Evolutionary conservation across 495 filamentous ascomycete genomes (phyloP).

Genomic region (Penicillium pancosmium): DNA sequence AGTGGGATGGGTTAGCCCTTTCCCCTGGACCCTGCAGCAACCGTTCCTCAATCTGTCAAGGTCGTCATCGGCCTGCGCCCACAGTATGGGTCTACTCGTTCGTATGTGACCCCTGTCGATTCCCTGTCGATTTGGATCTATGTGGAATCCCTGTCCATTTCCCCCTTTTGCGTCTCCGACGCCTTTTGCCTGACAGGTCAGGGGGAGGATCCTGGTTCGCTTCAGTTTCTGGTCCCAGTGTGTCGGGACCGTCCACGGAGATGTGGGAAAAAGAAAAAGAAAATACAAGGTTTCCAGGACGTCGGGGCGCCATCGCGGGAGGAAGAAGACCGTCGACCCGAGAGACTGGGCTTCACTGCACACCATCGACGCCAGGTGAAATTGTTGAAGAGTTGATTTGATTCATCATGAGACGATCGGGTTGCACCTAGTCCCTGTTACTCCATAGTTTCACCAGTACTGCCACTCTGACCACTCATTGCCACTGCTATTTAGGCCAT

Average conservation of each 20-base stretch:
- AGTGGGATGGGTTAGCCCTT: neutral
- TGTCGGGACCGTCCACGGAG: slow-evolving; percentile 14
- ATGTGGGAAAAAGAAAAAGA: slow-evolving; percentile 6
- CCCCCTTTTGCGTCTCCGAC: slow-evolving; percentile 15
- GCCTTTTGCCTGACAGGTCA: slow-evolving; percentile 2
- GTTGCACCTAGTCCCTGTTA: neutral
- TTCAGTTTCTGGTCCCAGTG: slow-evolving; percentile 16
- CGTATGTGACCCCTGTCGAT: neutral
- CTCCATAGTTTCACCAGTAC: neutral
- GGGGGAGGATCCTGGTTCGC: slow-evolving; percentile 5
- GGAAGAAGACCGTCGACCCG: slow-evolving; percentile 18
- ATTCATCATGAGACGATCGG: neutral
- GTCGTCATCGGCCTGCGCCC: neutral
- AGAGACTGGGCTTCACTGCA: slow-evolving; percentile 15
- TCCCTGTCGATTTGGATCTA: neutral
- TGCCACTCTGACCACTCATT: neutral
- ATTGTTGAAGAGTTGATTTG: neutral
- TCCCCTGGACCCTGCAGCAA: slow-evolving; percentile 21
- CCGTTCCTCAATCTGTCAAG: neutral
- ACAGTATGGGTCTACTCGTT: neutral
- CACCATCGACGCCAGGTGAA: slow-evolving; percentile 1
- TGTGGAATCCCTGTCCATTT: slow-evolving; percentile 13
- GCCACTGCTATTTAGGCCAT: neutral
- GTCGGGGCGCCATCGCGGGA: slow-evolving; percentile 7
- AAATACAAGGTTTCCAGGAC: slow-evolving; percentile 4